Evolutionary conservation across 345 rosid genomes (phyloP), one percentile per base, ranked within the genome.

Genomic region (Theobroma cacao): DNA sequence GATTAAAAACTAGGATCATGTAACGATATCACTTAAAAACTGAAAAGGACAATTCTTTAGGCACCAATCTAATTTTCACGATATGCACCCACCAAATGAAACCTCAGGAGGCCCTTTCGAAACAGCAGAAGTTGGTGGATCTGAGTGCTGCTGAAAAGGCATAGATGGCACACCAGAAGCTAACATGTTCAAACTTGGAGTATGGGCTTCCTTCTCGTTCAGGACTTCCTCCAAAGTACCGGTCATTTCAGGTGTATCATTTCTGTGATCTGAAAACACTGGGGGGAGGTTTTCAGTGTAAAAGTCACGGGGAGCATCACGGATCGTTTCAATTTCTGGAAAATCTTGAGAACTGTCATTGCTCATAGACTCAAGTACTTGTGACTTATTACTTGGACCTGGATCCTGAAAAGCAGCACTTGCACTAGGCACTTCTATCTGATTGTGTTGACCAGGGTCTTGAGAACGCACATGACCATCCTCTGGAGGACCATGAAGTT

Each of bases 281-380:
- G 86, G 55, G 72, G 85, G 84, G 50, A 78, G 56, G 26, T 77
- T 79, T 70, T 58, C 84, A 30, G 85, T 72, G 79, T 83, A 71
- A 34, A 82, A 66, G 80, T 78, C 90, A 36, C 34, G 84, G 3
- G 41, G 74, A 43, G 87, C 83, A 52, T 90, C 97, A 74, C 98
- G 92, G 86, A 84, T 75, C 58, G 45, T 80, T 87, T 92, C 98
- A 78, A 87, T 71, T 40, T 86, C 90, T 1, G 91, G 97, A 75
- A 82, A 17, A 82, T 64, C 79, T 78, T 71, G 81, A 48, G 86
- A 79, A 80, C 31, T 50, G 17, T 61, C 78, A 4, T 52, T 72
- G 53, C 67, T 78, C 50, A 65, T 36, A 10, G 65, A 43, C 80
- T 50, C 63, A 60, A 70, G 80, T 70, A 68, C 61, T 80, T 83